Percentiles rank a stretch among this genome's conserved stretches.
phyloP scores from a whole-genome alignment of 345 rosid genomes.

The Gossypium stocksii region DNA sequence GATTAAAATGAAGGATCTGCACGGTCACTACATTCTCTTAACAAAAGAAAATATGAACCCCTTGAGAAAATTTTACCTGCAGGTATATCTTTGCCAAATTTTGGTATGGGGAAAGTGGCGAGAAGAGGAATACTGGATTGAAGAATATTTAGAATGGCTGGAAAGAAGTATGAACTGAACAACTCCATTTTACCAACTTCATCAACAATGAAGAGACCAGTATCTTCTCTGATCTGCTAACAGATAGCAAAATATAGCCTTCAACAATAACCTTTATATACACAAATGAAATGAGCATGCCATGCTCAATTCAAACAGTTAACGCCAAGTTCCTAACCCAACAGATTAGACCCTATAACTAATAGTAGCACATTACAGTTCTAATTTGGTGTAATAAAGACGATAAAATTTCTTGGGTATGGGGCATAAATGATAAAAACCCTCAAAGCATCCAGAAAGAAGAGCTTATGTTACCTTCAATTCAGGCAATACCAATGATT shows the following conservation, averaged over 20 bases:
- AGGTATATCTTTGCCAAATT: conserved; percentile 52
- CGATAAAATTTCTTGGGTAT: not conserved
- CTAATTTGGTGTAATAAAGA: not conserved
- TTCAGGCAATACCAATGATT: conserved; percentile 63
- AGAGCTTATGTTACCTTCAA: conserved; percentile 45
- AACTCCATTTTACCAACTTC: conserved; percentile 83
- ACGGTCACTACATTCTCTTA: not conserved
- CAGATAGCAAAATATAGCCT: not conserved
- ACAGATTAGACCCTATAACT: not conserved
- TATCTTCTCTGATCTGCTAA: conserved; percentile 48
- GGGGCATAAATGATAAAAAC: not conserved
- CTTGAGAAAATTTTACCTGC: conserved; percentile 34
- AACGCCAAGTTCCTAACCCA: not conserved
- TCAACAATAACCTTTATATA: not conserved
- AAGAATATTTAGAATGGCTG: conserved; percentile 54
- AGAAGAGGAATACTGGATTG: conserved; percentile 51
- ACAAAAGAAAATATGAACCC: not conserved
- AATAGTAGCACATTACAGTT: not conserved
- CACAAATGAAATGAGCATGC: not conserved
- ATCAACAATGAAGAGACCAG: conserved; percentile 59
- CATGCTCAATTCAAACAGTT: not conserved
- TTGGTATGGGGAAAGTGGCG: conserved; percentile 62
- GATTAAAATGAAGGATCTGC: not conserved
- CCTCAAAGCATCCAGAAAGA: not conserved
- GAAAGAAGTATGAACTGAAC: conserved; percentile 59